phyloP scores from a whole-genome alignment of 2,329 filamentous ascomycete genomes.

The Aspergillus sp. region DNA sequence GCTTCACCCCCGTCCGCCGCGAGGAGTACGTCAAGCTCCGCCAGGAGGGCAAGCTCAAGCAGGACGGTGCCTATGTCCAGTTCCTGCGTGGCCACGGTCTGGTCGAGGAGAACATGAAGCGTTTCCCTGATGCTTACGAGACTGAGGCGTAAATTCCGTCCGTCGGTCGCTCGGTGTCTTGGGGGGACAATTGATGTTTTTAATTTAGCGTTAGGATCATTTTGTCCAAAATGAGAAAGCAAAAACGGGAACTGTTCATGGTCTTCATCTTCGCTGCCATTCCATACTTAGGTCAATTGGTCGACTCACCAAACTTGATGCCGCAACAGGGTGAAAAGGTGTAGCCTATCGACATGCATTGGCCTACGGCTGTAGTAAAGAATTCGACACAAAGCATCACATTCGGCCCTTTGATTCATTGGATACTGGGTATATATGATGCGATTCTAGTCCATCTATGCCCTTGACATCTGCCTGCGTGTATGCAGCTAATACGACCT shows the following conservation, averaged over 20 bases:
- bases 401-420: too few species aligned
- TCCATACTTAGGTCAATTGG: background rate
- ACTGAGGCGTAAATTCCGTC: slow-evolving; percentile 44
- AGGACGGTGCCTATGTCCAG: slow-evolving; percentile 99
- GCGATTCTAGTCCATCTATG: too few species aligned
- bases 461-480: too few species aligned
- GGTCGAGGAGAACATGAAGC: slow-evolving; percentile 81
- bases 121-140: slow-evolving; percentile 85
- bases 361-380: too few species aligned
- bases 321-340: background rate
- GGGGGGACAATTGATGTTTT: background rate
- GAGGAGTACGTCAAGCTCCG: slow-evolving; percentile 98
- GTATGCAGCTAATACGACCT: too few species aligned
- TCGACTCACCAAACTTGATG: too few species aligned
- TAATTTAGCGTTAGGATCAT: slow-evolving; percentile 14
- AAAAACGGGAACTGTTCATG: background rate
- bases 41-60: slow-evolving; percentile 87
- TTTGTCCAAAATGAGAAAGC: slow-evolving; percentile 5
- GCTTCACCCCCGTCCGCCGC: slow-evolving; percentile 96
- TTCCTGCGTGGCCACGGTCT: slow-evolving; percentile 94
- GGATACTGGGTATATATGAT: too few species aligned
- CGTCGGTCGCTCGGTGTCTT: background rate
- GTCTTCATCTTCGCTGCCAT: background rate
- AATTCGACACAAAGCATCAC: too few species aligned
- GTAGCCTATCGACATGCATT: background rate